Evolutionary conservation across 2,329 filamentous ascomycete genomes (phyloP).

Genomic region (Alternaria burnsii): DNA sequence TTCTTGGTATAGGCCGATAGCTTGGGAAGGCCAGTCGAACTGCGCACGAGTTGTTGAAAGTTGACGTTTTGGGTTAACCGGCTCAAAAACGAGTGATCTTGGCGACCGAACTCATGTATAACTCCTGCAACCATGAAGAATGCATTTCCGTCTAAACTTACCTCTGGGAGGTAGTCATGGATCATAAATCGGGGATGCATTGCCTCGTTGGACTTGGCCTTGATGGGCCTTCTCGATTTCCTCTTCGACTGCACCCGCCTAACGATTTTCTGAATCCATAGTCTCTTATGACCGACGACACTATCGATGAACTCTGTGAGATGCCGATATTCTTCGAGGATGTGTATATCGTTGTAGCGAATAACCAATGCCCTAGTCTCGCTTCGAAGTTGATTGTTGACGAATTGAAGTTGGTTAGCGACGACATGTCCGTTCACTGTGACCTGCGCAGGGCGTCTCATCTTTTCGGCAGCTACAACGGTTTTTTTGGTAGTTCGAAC

Average conservation of each 20-base stretch:
- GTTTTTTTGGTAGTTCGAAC: not conserved
- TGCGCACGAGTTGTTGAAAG: not conserved
- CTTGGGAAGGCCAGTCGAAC: not conserved
- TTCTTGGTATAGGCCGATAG: not conserved
- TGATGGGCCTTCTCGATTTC: not conserved
- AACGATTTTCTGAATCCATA: not conserved
- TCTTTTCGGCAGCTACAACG: not conserved
- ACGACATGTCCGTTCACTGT: not conserved
- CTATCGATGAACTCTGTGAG: not conserved
- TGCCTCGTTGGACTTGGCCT: not conserved
- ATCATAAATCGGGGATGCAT: not conserved
- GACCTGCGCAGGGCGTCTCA: not conserved
- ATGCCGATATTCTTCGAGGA: not conserved
- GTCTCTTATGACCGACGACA: not conserved
- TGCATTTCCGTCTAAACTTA: not conserved
- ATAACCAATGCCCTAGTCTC: conserved; percentile 8
- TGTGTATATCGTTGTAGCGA: conserved; percentile 6
- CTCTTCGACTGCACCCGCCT: too few relatives aligned
- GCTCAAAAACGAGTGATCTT: not conserved
- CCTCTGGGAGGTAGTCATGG: not conserved
- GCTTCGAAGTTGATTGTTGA: conserved; percentile 9
- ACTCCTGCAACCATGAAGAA: not conserved
- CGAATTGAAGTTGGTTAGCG: conserved; percentile 11
- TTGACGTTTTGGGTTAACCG: not conserved
- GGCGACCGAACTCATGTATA: not conserved